Percentiles rank a stretch among this genome's conserved stretches.
These are phyloP conservation scores for Coniferiporia sulphurascens DNA, from an alignment of 1,284 basidiomycete species.

Conservation along the genomic window DNA sequence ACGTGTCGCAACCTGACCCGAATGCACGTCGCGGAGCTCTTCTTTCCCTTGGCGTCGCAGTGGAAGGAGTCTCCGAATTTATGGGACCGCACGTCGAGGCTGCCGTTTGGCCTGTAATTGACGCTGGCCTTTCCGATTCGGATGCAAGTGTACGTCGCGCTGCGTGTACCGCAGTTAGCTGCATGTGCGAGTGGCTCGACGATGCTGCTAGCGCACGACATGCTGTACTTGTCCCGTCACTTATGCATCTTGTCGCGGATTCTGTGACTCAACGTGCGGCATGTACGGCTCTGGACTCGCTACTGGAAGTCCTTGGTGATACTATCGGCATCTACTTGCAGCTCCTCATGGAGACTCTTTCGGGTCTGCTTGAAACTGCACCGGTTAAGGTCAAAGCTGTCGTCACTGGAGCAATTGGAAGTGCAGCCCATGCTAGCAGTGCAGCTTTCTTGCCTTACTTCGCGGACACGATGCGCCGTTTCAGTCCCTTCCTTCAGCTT, in stretches of 20 bases:
- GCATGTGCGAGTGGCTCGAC: slow-evolving; percentile 96
- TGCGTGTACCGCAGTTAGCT: slow-evolving; percentile 92
- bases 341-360: slow-evolving; percentile 94
- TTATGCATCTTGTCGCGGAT: slow-evolving; percentile 90
- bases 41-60: slow-evolving; percentile 92
- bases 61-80: slow-evolving; percentile 97
- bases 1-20: slow-evolving; percentile 79
- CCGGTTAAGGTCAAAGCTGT: slow-evolving; percentile 89
- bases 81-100: slow-evolving; percentile 74
- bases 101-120: slow-evolving; percentile 93
- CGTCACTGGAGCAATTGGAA: slow-evolving; percentile 97
- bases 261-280: slow-evolving; percentile 86
- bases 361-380: slow-evolving; percentile 83
- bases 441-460: slow-evolving; percentile 94
- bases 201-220: slow-evolving; percentile 90
- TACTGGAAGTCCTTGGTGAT: slow-evolving; percentile 91
- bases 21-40: slow-evolving; percentile 86
- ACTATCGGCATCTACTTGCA: slow-evolving; percentile 88
- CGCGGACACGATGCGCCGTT: slow-evolving; percentile 84
- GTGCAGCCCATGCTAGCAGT: slow-evolving; percentile 97
- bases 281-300: slow-evolving; percentile 93
- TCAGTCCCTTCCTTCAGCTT: slow-evolving; percentile 84
- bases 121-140: slow-evolving; percentile 80
- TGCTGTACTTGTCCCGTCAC: slow-evolving; percentile 80
- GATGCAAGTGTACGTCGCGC: slow-evolving; percentile 91